Evolutionary conservation across 345 rosid genomes (phyloP).

Genomic region (Cardamine occulta): DNA sequence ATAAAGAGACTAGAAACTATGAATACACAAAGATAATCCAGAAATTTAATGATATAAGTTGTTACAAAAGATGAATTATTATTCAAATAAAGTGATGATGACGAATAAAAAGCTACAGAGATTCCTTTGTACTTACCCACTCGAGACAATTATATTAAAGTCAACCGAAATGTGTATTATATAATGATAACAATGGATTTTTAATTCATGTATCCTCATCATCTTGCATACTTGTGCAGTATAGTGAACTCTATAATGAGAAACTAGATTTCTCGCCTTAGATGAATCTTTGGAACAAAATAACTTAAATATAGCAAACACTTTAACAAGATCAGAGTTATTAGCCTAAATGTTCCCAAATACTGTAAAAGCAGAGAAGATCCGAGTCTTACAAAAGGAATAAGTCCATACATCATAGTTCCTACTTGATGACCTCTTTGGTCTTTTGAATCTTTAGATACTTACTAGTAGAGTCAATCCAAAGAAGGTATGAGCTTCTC

Average conservation of each 20-base stretch:
- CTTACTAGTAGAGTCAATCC: constrained; percentile 24
- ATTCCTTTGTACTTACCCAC: constrained; percentile 36
- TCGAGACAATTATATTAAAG: constrained; percentile 11
- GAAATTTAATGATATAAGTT: not conserved
- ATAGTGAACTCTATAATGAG: not conserved
- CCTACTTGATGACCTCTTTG: constrained; percentile 23
- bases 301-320: not conserved
- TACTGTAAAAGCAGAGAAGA: not conserved
- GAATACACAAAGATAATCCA: not conserved
- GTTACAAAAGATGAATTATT: not conserved
- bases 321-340: constrained; percentile 7
- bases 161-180: not conserved
- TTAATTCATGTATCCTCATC: too few relatives aligned
- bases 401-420: constrained; percentile 12
- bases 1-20: not conserved
- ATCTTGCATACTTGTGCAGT: too few relatives aligned
- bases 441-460: constrained; percentile 28
- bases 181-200: not conserved
- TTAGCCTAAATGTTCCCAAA: constrained; percentile 13
- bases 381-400: constrained; percentile 18
- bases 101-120: constrained; percentile 31
- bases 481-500: constrained; percentile 19
- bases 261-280: not conserved
- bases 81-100: constrained; percentile 28
- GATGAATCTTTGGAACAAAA: not conserved